Conservation (phyloP, 2,329 filamentous ascomycete species). For the Ophiostoma ips region DNA sequence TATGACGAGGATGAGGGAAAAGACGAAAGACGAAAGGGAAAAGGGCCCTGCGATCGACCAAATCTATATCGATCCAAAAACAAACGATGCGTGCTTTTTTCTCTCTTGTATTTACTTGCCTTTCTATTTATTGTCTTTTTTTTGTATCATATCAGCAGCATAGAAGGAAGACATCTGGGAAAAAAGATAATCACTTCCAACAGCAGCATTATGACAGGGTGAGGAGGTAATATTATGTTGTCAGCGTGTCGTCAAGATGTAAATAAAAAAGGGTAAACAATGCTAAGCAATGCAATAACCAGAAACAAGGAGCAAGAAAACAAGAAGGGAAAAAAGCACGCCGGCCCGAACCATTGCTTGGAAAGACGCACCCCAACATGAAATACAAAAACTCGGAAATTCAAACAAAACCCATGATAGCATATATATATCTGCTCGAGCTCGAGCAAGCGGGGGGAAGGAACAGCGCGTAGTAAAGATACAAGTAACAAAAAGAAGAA, state of each 20-base stretch:
- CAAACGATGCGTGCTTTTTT: too few relatives aligned
- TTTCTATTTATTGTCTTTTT: not conserved
- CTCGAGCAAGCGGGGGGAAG: too few relatives aligned
- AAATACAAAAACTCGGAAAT: too few relatives aligned
- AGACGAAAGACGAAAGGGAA: not conserved
- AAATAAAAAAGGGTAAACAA: too few relatives aligned
- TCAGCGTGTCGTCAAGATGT: too few relatives aligned
- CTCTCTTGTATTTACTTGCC: not conserved
- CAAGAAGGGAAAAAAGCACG: not conserved
- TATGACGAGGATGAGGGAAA: too few relatives aligned
- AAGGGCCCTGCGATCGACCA: not conserved
- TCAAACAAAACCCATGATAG: not conserved
- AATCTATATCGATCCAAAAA: not conserved
- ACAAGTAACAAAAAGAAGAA: too few relatives aligned
- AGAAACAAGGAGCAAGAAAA: not conserved
- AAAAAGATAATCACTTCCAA: not conserved
- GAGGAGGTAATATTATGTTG: too few relatives aligned
- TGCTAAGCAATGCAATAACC: not conserved
- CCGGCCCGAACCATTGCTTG: not conserved
- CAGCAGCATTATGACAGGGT: too few relatives aligned
- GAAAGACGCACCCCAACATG: not conserved
- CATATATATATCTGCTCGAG: not conserved
- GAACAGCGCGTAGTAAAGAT: too few relatives aligned
- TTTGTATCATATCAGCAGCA: conserved; percentile 9
- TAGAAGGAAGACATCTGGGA: conserved; percentile 3